Evolutionary conservation across 345 rosid genomes (phyloP).

Genomic region (Bruguiera sexangula): DNA sequence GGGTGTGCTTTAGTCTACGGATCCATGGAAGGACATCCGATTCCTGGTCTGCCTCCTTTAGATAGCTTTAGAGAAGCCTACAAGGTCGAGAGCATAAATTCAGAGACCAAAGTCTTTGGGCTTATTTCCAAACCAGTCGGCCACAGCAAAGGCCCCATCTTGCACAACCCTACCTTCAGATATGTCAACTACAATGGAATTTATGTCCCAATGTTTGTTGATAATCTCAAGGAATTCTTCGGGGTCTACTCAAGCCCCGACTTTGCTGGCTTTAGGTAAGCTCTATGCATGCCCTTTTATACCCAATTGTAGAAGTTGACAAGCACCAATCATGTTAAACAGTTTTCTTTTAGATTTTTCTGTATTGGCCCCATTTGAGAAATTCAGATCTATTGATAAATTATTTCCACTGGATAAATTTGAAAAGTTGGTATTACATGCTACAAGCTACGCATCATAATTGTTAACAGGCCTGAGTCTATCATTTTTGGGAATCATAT

Average conservation of each 20-base stretch:
- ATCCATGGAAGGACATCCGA: conserved; percentile 35
- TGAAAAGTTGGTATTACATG: background rate
- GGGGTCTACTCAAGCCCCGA: conserved; percentile 39
- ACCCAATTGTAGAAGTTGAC: background rate
- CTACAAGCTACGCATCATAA: background rate
- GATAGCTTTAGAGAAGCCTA: conserved; percentile 40
- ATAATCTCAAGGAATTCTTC: conserved; percentile 54
- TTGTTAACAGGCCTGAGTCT: background rate
- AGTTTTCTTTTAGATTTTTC: background rate
- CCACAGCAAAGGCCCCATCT: conserved; percentile 64
- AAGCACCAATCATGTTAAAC: background rate
- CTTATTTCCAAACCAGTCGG: conserved; percentile 57
- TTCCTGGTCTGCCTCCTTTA: conserved; percentile 48
- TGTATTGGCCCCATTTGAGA: background rate
- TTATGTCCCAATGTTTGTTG: conserved; percentile 62
- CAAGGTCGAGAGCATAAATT: conserved; percentile 28
- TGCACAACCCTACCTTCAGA: conserved; percentile 60
- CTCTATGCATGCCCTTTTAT: background rate
- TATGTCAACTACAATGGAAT: conserved; percentile 43
- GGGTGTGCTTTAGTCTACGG: conserved; percentile 51
- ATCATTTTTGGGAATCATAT: background rate
- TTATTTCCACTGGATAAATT: background rate
- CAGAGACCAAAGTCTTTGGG: conserved; percentile 50
- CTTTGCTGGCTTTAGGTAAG: conserved; percentile 58
- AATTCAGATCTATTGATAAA: background rate